These are phyloP conservation scores for Xylariaceae sp. DNA, from an alignment of 2,329 filamentous ascomycete genomes.

Conservation along the genomic window DNA sequence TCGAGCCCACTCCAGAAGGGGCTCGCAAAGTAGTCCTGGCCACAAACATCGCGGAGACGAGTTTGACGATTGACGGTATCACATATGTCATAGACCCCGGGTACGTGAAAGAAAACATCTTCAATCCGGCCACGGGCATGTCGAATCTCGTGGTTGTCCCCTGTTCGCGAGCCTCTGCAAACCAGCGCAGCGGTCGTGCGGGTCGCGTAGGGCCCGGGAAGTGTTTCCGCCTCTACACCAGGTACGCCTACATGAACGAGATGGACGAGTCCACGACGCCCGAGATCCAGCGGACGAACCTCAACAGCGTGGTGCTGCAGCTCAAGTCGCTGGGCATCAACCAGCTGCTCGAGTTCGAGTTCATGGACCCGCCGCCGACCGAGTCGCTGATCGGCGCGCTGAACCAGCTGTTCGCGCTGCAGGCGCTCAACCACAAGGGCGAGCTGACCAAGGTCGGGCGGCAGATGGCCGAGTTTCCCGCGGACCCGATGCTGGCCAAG, in stretches of 20 bases:
- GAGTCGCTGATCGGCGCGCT: conserved; percentile 83
- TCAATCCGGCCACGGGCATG: conserved; percentile 87
- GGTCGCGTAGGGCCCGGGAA: conserved; percentile 89
- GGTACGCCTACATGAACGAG: conserved; percentile 90
- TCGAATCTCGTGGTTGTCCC: conserved; percentile 85
- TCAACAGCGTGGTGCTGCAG: conserved; percentile 75
- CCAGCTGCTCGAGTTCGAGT: conserved; percentile 88
- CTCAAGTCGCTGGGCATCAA: conserved; percentile 89
- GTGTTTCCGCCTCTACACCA: conserved; percentile 89
- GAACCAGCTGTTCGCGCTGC: conserved; percentile 85
- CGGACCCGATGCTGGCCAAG: conserved; percentile 85
- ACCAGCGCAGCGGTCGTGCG: conserved; percentile 86
- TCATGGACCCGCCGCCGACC: conserved; percentile 86
- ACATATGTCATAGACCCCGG: conserved; percentile 94
- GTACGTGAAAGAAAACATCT: conserved; percentile 92
- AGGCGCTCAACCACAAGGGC: conserved; percentile 80
- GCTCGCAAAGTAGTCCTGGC: conserved; percentile 87
- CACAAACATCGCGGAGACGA: conserved; percentile 96
- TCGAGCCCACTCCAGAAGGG: conserved; percentile 80
- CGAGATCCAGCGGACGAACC: conserved; percentile 85
- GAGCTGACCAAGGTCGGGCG: conserved; percentile 85
- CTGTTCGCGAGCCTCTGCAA: conserved; percentile 83
- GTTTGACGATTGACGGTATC: conserved; percentile 90
- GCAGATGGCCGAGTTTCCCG: conserved; percentile 92
- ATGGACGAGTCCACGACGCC: conserved; percentile 87